These are phyloP conservation scores for Mycena rebaudengoi DNA, from an alignment of 768 basidiomycete genomes.

Conservation along the genomic window DNA sequence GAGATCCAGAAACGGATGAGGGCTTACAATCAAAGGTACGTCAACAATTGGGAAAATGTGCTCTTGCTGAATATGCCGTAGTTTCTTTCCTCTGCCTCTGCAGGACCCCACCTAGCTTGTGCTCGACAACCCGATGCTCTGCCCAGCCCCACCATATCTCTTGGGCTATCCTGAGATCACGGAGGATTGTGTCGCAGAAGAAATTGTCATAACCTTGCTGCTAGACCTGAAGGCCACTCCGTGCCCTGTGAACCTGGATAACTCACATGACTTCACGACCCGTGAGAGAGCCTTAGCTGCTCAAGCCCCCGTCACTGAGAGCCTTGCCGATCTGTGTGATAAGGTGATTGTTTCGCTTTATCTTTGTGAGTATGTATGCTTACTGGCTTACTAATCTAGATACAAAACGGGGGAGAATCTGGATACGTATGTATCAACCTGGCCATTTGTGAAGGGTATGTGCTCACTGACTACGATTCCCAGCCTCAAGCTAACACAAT, in stretches of 20 bases:
- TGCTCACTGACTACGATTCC: background rate
- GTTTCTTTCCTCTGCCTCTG: too few relatives aligned
- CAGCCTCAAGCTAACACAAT: too few relatives aligned
- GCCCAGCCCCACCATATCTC: too few relatives aligned
- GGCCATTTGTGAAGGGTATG: constrained; percentile 1
- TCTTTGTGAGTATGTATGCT: background rate
- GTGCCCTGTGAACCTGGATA: background rate
- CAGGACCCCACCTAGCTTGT: too few relatives aligned
- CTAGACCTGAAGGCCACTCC: background rate
- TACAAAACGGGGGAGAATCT: background rate
- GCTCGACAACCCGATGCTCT: too few relatives aligned
- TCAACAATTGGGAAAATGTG: too few relatives aligned
- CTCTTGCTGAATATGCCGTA: too few relatives aligned
- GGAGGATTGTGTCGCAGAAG: background rate
- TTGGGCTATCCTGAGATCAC: background rate
- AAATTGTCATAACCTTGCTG: background rate
- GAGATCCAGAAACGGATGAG: too few relatives aligned
- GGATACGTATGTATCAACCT: background rate
- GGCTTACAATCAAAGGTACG: too few relatives aligned
- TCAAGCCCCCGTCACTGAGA: background rate
- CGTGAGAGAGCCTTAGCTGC: background rate
- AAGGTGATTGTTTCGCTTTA: background rate
- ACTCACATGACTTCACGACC: background rate
- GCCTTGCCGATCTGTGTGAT: background rate
- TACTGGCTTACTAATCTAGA: background rate